Evolutionary conservation across 371 early-diverging fungal species (phyloP).

Genomic region (Circinella umbellata): DNA sequence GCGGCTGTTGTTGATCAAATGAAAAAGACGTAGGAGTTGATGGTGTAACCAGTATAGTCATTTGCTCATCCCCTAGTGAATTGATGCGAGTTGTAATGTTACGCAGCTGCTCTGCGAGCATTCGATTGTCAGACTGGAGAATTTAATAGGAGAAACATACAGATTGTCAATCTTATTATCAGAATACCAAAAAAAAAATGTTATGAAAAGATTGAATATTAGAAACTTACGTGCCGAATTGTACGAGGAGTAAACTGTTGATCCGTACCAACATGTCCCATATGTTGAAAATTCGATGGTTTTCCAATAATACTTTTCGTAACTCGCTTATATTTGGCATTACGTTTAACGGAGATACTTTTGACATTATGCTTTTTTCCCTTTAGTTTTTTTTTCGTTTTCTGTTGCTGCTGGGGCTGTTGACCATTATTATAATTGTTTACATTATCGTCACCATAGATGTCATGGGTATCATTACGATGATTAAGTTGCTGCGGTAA

Average conservation of each 20-base stretch:
- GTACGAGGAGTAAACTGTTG: not conserved
- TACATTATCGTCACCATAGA: not conserved
- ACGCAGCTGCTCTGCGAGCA: conserved; percentile 1
- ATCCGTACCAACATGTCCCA: not conserved
- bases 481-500: not conserved
- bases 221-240: conserved; percentile 2
- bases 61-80: not conserved
- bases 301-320: conserved; percentile 12
- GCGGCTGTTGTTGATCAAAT: not conserved
- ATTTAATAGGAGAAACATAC: not conserved
- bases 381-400: not conserved
- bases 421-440: not conserved
- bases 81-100: not conserved
- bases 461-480: not conserved
- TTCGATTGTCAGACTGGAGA: not conserved
- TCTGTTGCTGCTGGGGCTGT: not conserved
- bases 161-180: not conserved
- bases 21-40: not conserved
- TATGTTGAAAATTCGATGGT: conserved; percentile 13
- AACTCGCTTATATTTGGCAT: conserved; percentile 4
- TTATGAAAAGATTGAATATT: not conserved
- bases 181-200: not conserved
- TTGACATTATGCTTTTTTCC: conserved; percentile 9
- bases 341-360: not conserved
- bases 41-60: not conserved